Base-by-base conservation (phyloP, 2,329 filamentous ascomycete species). In the Phyllosticta paracitricarpa region DNA sequence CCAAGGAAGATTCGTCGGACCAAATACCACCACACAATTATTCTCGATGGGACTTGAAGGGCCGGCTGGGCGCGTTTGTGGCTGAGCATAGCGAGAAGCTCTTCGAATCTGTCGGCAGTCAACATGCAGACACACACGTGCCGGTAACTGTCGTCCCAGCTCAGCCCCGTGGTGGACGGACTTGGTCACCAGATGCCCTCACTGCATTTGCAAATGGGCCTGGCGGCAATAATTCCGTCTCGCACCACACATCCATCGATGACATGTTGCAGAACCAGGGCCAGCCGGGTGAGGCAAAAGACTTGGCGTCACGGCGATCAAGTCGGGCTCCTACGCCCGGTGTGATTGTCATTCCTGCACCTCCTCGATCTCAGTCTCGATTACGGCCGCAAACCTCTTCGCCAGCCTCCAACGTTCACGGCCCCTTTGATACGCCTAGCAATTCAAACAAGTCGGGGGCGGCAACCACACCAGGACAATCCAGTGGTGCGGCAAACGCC, bases 111-210 rank as follows among this genome's bases (percentile, higher is more conserved):
- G 76, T 66, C 65, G 59, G 53, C 4, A 68, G 65, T 19, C 67
- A 69, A 19, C 67, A 70, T 52, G 66, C 71, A 2, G 75, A 79
- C 22, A 68, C 69, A 6, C 73, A 79, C 22, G 66, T 84, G 12
- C 82, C 82, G 2, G 78, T 85, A 22, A 86, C 82, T 0, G 77
- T 86, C 30, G 84, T 87, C 57, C 84, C 84, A 2, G 82, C 83
- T 3, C 81, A 83, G 63, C 79, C 79, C 25, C 76, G 80, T 51
- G 61, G 61, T n/a, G 79, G 80, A 40, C 74, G 82, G 54, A 80
- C 80, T 5, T 84, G 82, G 80, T 82, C 78, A 52, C 81, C 82
- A 7, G 73, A 75, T n/a, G 57, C 58, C 19, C 53, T 65, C 52
- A 58, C 55, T n/a, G 53, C 61, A 8, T 26, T 62, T 8, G 35